Conservation (phyloP, 768 basidiomycete species). For the Boletus subcaerulescens region DNA sequence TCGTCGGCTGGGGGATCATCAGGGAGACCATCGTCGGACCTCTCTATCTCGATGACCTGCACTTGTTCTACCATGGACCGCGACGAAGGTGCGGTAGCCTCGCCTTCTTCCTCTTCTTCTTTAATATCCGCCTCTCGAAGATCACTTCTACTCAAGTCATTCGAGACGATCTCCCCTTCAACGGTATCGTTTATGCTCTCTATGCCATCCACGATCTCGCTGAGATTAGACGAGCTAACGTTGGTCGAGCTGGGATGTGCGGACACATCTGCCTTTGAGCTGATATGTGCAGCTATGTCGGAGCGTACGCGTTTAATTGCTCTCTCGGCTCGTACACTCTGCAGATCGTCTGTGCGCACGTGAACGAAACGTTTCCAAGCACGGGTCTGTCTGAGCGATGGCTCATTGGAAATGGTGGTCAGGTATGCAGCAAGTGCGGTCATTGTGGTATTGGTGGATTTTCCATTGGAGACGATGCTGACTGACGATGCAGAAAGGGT, state of each 20-base stretch:
- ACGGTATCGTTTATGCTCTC: conserved; percentile 31
- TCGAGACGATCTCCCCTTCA: conserved; percentile 21
- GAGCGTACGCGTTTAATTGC: conserved; percentile 86
- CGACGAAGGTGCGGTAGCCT: background rate
- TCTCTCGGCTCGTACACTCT: conserved; percentile 82
- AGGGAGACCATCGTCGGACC: conserved; percentile 18
- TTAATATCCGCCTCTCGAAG: conserved; percentile 23
- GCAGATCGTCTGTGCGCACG: conserved; percentile 82
- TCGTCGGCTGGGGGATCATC: conserved; percentile 12
- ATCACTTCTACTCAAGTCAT: conserved; percentile 14
- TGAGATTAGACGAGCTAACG: conserved; percentile 31
- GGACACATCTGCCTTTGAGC: conserved; percentile 34
- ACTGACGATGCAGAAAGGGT: conserved; percentile 35
- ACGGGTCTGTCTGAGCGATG: conserved; percentile 56
- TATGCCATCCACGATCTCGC: conserved; percentile 30
- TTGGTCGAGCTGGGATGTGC: conserved; percentile 21
- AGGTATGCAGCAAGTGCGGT: conserved; percentile 76
- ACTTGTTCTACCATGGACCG: conserved; percentile 4
- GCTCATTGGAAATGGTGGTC: conserved; percentile 71
- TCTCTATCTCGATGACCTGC: conserved; percentile 22
- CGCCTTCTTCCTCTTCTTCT: conserved; percentile 28
- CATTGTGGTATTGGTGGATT: conserved; percentile 47
- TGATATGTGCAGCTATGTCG: conserved; percentile 73
- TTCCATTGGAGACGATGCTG: conserved; percentile 16
- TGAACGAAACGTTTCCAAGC: conserved; percentile 85